phyloP scores from a whole-genome alignment of 169 alveolate species.

The Theileria sp. region DNA sequence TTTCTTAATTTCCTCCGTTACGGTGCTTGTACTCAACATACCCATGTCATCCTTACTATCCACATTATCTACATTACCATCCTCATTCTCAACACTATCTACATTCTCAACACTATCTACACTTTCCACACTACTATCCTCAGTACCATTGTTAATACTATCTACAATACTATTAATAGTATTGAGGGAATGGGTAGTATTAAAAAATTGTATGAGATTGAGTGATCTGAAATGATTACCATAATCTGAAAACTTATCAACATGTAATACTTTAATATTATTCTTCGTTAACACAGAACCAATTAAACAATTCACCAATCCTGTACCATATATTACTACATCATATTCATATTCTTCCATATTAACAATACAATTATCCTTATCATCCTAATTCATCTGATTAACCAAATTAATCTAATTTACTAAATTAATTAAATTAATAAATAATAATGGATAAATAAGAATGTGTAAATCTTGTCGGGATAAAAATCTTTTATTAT shows the following conservation, averaged over 20 bases:
- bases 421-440: too few species aligned
- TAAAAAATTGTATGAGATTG: conserved; percentile 22
- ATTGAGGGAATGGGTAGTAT: not conserved
- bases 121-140: not conserved
- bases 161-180: not conserved
- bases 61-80: too few species aligned
- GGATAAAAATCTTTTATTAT: not conserved
- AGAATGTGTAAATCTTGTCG: not conserved
- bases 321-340: conserved; percentile 60
- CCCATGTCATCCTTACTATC: too few species aligned
- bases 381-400: too few species aligned
- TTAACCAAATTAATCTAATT: too few species aligned
- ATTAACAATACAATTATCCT: not conserved
- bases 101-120: too few species aligned
- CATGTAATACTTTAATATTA: conserved; percentile 38
- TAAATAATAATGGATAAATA: too few species aligned
- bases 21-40: not conserved
- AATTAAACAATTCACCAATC: conserved; percentile 30
- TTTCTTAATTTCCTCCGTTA: not conserved
- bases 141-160: not conserved
- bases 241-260: conserved; percentile 30
- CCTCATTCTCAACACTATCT: too few species aligned
- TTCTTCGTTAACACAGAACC: conserved; percentile 38
- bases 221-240: conserved; percentile 44
- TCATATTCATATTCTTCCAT: conserved; percentile 48